These are phyloP conservation scores for Paracorniculantispora psalliotae DNA, from an alignment of 2,329 filamentous ascomycete species.

Conservation along the genomic window DNA sequence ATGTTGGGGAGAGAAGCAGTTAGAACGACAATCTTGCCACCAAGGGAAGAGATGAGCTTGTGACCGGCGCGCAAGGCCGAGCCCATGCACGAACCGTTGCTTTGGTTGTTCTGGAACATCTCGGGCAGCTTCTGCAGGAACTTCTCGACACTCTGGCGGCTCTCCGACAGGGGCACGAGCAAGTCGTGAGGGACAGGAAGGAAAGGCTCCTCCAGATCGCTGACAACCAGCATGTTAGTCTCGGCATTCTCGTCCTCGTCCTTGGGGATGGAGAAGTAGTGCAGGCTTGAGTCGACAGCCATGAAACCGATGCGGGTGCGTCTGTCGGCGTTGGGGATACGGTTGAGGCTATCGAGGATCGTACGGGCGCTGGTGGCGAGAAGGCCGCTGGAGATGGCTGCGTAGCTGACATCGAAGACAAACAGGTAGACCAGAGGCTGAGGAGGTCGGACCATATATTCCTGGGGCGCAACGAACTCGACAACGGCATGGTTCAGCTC, in stretches of 20 bases:
- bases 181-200: constrained; percentile 89
- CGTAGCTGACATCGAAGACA: constrained; percentile 89
- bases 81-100: constrained; percentile 86
- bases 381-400: constrained; percentile 82
- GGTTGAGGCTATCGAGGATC: constrained; percentile 88
- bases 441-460: constrained; percentile 98
- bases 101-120: constrained; percentile 96
- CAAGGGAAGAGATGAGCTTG: constrained; percentile 89
- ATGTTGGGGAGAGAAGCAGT: constrained; percentile 86
- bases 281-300: constrained; percentile 87
- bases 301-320: constrained; percentile 91
- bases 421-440: constrained; percentile 95
- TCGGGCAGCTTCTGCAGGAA: constrained; percentile 87
- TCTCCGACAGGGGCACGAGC: constrained; percentile 82
- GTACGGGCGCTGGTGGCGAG: constrained; percentile 88
- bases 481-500: constrained; percentile 96
- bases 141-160: constrained; percentile 82
- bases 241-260: constrained; percentile 81
- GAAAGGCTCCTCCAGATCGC: constrained; percentile 94
- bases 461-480: constrained; percentile 95
- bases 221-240: constrained; percentile 87
- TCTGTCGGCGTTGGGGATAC: constrained; percentile 96
- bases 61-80: constrained; percentile 89
- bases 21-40: constrained; percentile 90
- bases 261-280: constrained; percentile 93